phyloP scores from a whole-genome alignment of 2,329 filamentous ascomycete species.

The Aureobasidium subglaciale region DNA sequence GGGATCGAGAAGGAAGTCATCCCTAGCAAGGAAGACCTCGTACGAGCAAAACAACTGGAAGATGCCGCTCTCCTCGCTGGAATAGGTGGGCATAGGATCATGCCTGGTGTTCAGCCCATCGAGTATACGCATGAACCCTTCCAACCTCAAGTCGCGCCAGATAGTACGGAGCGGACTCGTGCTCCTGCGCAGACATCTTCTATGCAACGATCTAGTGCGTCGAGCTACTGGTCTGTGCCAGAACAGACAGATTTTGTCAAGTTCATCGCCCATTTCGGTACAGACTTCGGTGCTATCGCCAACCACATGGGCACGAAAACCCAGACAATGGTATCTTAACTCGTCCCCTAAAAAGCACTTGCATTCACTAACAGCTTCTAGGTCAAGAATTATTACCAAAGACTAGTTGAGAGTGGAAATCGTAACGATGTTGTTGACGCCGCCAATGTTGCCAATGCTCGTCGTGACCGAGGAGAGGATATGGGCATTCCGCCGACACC shows the following conservation, averaged over 20 bases:
- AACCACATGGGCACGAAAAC: slow-evolving; percentile 78
- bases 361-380: slow-evolving; percentile 17
- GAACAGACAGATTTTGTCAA: slow-evolving; percentile 71
- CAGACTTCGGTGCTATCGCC: slow-evolving; percentile 70
- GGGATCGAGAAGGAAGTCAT: slow-evolving; percentile 25
- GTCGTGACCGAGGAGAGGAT: slow-evolving; percentile 38
- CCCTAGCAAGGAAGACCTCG: slow-evolving; percentile 28
- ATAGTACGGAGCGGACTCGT: slow-evolving; percentile 13
- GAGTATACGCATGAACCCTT: slow-evolving; percentile 16
- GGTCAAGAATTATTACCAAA: slow-evolving; percentile 44
- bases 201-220: slow-evolving; percentile 33
- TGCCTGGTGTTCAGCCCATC: slow-evolving; percentile 8
- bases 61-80: slow-evolving; percentile 28
- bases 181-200: slow-evolving; percentile 14
- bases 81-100: slow-evolving; percentile 19
- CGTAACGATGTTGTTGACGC: slow-evolving; percentile 34
- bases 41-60: slow-evolving; percentile 24
- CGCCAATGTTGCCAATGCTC: slow-evolving; percentile 36
- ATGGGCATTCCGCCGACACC: slow-evolving; percentile 43
- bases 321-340: slow-evolving; percentile 65
- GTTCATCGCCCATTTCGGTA: slow-evolving; percentile 67
- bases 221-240: slow-evolving; percentile 82
- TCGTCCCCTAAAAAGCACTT: background rate
- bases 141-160: slow-evolving; percentile 1
- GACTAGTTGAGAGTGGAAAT: slow-evolving; percentile 38